Conservation (phyloP, 176 grass and related monocot genomes). For the barley (Hordeum vulgare) region MorexV3_pseudomolecules_assembly NC_058522.1:498248125-498248624, state of each 20-base stretch:
- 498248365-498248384: constrained; percentile 53
- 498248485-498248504: constrained; percentile 78
- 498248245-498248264: constrained; percentile 98
- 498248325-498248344: not conserved
- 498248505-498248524: constrained; percentile 93
- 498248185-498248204: constrained; percentile 82
- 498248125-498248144: constrained; percentile 85
- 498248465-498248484: constrained; percentile 76
- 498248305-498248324: not conserved
- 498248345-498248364: not conserved
- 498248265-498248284: constrained; percentile 84
- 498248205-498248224: constrained; percentile 81
- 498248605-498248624: constrained; percentile 55
- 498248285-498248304: constrained; percentile 56
- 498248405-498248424: constrained; percentile 83
- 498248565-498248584: constrained; percentile 78
- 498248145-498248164: constrained; percentile 86
- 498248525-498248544: constrained; percentile 98
- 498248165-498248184: constrained; percentile 64
- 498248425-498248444: constrained; percentile 79
- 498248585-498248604: constrained; percentile 81
- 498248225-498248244: constrained; percentile 85
- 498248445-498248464: constrained; percentile 85
- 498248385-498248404: constrained; percentile 61
- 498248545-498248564: constrained; percentile 78